These are phyloP conservation scores for Talaromyces sp. DNA, from an alignment of 2,329 filamentous ascomycete genomes.

Conservation along the genomic window DNA sequence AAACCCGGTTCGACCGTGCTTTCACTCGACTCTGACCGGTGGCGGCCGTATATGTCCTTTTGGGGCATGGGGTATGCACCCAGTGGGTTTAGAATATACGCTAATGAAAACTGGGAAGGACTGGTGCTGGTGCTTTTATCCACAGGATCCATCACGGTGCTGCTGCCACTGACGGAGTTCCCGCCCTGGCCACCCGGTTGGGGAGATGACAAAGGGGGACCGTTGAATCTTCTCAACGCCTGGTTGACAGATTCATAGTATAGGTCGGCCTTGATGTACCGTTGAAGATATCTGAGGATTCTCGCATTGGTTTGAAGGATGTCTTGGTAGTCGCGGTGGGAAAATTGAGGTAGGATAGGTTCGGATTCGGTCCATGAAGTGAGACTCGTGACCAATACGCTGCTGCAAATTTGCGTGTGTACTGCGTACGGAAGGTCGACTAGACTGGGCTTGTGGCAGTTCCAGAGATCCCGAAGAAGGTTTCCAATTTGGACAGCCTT, in stretches of 20 bases:
- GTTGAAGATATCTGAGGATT: constrained; percentile 5
- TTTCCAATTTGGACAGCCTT: constrained; percentile 4
- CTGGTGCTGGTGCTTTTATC: not conserved
- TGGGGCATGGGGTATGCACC: constrained; percentile 1
- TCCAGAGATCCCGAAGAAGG: constrained; percentile 1
- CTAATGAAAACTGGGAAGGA: constrained; percentile 2
- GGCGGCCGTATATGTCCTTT: not conserved
- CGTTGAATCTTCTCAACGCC: constrained; percentile 3
- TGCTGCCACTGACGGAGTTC: not conserved
- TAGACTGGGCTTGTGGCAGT: constrained; percentile 5
- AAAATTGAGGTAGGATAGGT: not conserved
- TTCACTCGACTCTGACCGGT: not conserved
- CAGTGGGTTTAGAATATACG: constrained; percentile 6
- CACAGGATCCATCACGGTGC: not conserved
- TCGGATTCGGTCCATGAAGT: constrained; percentile 4
- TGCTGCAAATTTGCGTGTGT: constrained; percentile 8
- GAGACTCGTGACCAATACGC: constrained; percentile 3
- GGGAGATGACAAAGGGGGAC: not conserved
- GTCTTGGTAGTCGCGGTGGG: constrained; percentile 1
- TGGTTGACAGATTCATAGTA: constrained; percentile 6
- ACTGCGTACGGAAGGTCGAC: constrained; percentile 5
- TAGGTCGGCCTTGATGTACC: constrained; percentile 4
- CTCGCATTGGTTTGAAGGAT: constrained; percentile 3
- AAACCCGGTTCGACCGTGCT: not conserved
- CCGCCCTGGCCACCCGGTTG: not conserved